Evolutionary conservation across 2,329 filamentous ascomycete genomes (phyloP), one percentile per base, ranked within the genome.

Genomic region (Botryotinia convoluta): DNA sequence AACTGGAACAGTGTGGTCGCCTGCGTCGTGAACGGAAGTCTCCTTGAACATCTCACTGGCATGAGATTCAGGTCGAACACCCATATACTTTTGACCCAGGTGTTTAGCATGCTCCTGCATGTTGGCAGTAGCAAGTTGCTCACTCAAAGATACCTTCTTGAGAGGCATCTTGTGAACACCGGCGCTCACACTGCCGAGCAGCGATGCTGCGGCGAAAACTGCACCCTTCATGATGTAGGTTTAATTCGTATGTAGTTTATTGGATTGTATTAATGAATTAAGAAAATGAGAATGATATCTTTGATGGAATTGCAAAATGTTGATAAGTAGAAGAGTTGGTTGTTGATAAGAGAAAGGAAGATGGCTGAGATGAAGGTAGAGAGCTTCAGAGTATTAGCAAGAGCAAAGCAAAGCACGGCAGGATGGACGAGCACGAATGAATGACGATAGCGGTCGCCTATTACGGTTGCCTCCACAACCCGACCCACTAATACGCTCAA

Each of bases 81-180:
- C 94, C 89, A 98, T 92, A 87, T 98, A 98, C 89, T 98, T 99
- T 87, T 98, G 95, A 77, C 93, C 91, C 74, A 99, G 90, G 76
- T 91, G 90, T 82, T 91, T 90, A 78, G 94, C 88, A 81, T 98
- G 95, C 75, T 90, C 86, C 81, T 94, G 90, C 82, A 99, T 90
- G 82, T 92, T 93, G 81, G 92, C 89, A 77, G 90, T 86, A 86
- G 97, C 95, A 81, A 99, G 89, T 87, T 98, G 96, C 83, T 98
- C 93, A 68, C 91, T 89, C 74, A 99, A 87, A 78, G 96, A 92
- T 76, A 98, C 86, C 92, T 99, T 99, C 89, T 98, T 93, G 81
- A 99, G 91, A 89, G 97, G 96, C 89, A 98, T 92, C 88, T 94
- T 97, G 90, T 98, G 94, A 78, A 97, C 88, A 81, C 91, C 94